phyloP scores from a whole-genome alignment of 2,329 filamentous ascomycete species.

The Fusarium sp. region DNA sequence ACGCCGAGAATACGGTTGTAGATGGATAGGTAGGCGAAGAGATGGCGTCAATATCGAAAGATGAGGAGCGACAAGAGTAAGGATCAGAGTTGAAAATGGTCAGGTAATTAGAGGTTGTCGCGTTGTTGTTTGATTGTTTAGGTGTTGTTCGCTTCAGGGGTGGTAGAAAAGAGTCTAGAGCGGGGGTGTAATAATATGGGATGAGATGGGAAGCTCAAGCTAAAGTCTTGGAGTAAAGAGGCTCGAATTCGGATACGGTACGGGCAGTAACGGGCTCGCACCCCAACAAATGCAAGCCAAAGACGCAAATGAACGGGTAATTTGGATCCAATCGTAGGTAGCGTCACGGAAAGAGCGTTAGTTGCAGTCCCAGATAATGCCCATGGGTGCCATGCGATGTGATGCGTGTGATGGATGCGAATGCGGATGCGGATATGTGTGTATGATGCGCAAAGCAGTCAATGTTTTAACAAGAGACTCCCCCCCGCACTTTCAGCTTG shows the following conservation, averaged over 20 bases:
- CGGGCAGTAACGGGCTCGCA: slow-evolving; percentile 16
- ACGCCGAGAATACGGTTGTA: neutral
- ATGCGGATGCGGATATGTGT: slow-evolving; percentile 2
- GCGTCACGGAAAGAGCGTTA: slow-evolving; percentile 22
- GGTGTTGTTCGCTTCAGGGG: slow-evolving; percentile 33
- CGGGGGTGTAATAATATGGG: slow-evolving; percentile 34
- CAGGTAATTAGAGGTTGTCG: slow-evolving; percentile 35
- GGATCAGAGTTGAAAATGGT: slow-evolving; percentile 22
- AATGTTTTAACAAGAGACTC: neutral
- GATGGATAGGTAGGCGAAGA: slow-evolving; percentile 8
- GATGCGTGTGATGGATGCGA: neutral
- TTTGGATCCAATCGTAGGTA: slow-evolving; percentile 10
- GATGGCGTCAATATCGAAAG: slow-evolving; percentile 5
- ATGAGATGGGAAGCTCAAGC: slow-evolving; percentile 8
- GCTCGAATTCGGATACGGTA: slow-evolving; percentile 7
- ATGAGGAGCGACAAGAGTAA: slow-evolving; percentile 3
- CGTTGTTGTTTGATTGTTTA: slow-evolving; percentile 10
- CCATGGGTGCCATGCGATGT: neutral
- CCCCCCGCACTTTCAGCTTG: slow-evolving; percentile 37
- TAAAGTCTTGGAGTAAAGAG: slow-evolving; percentile 5
- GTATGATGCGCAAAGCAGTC: neutral
- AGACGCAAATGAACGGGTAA: slow-evolving; percentile 26
- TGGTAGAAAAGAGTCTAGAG: slow-evolving; percentile 32
- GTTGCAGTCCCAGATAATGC: slow-evolving; percentile 7
- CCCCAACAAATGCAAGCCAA: slow-evolving; percentile 31